These are phyloP conservation scores for Penicillium sp. DNA, from an alignment of 2,329 filamentous ascomycete species.

Conservation along the genomic window DNA sequence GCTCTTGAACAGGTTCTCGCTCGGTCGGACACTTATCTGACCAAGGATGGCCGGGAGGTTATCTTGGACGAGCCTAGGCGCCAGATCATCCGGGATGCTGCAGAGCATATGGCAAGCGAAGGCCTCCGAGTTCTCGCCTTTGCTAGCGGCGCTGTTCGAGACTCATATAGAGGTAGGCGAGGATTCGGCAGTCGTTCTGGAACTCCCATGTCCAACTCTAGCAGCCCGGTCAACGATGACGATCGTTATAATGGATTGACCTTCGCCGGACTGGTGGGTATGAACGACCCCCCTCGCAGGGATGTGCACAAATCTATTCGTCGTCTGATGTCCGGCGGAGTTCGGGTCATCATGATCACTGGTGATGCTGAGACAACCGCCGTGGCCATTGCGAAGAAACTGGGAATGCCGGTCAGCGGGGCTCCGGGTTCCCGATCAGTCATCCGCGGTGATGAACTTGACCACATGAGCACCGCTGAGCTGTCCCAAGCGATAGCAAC, in stretches of 20 bases:
- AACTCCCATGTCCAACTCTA: constrained; percentile 34
- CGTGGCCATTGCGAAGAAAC: constrained; percentile 83
- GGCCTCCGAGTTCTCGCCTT: constrained; percentile 89
- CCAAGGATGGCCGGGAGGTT: constrained; percentile 78
- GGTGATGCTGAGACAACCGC: constrained; percentile 94
- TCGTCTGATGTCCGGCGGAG: constrained; percentile 84
- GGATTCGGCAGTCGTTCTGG: constrained; percentile 53
- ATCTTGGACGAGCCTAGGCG: constrained; percentile 72
- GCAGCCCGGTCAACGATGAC: constrained; percentile 51
- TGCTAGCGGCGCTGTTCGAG: constrained; percentile 71
- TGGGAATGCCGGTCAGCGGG: constrained; percentile 81
- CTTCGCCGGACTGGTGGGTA: constrained; percentile 89
- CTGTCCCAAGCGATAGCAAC: constrained; percentile 78
- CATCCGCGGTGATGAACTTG: constrained; percentile 84
- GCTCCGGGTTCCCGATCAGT: constrained; percentile 58
- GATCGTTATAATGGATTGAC: constrained; percentile 77
- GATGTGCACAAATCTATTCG: constrained; percentile 86
- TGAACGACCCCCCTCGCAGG: constrained; percentile 92
- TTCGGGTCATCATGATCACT: constrained; percentile 98
- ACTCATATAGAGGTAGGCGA: constrained; percentile 41
- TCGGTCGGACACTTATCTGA: constrained; percentile 86
- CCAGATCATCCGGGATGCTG: constrained; percentile 70
- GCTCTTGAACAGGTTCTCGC: constrained; percentile 81
- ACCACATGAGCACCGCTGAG: constrained; percentile 80
- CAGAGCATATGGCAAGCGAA: constrained; percentile 80